phyloP scores from a whole-genome alignment of 768 basidiomycete genomes.

The Termitomyces sp. region DNA sequence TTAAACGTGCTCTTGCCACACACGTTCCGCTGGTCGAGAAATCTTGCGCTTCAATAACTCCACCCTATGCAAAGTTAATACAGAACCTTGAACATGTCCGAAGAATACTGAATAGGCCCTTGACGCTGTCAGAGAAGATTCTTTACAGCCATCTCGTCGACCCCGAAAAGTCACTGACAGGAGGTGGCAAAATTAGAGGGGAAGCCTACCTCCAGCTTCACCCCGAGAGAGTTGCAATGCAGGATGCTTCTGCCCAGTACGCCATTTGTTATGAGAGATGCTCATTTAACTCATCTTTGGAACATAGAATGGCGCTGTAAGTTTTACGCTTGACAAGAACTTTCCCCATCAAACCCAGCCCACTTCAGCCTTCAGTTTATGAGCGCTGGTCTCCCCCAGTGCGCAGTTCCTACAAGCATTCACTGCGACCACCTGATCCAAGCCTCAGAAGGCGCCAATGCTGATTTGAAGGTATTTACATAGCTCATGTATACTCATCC shows the following conservation, averaged over 20 bases:
- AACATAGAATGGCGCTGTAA: slow-evolving; percentile 76
- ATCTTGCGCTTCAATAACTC: slow-evolving; percentile 65
- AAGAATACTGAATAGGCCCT: slow-evolving; percentile 66
- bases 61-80: slow-evolving; percentile 74
- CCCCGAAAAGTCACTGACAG: slow-evolving; percentile 65
- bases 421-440: slow-evolving; percentile 99
- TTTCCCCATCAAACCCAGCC: background rate
- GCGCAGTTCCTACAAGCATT: slow-evolving; percentile 87
- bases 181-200: slow-evolving; percentile 71
- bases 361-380: slow-evolving; percentile 85
- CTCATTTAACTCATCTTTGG: slow-evolving; percentile 6
- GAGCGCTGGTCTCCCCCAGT: slow-evolving; percentile 84
- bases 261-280: slow-evolving; percentile 23
- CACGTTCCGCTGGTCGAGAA: slow-evolving; percentile 35
- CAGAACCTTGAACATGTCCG: slow-evolving; percentile 70
- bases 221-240: slow-evolving; percentile 97
- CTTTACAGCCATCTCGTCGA: slow-evolving; percentile 89
- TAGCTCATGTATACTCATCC: background rate
- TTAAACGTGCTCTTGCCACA: slow-evolving; percentile 33
- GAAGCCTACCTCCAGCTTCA: slow-evolving; percentile 86
- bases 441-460: slow-evolving; percentile 82
- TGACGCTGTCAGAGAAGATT: slow-evolving; percentile 97
- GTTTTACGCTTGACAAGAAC: slow-evolving; percentile 19
- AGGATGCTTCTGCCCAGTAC: slow-evolving; percentile 89
- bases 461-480: slow-evolving; percentile 70